A percentile compares a stretch with the other conserved stretches of the same genome.
Evolutionary conservation across 1,284 basidiomycete species (phyloP).

Genomic region (Marasmius tenuissimus): DNA sequence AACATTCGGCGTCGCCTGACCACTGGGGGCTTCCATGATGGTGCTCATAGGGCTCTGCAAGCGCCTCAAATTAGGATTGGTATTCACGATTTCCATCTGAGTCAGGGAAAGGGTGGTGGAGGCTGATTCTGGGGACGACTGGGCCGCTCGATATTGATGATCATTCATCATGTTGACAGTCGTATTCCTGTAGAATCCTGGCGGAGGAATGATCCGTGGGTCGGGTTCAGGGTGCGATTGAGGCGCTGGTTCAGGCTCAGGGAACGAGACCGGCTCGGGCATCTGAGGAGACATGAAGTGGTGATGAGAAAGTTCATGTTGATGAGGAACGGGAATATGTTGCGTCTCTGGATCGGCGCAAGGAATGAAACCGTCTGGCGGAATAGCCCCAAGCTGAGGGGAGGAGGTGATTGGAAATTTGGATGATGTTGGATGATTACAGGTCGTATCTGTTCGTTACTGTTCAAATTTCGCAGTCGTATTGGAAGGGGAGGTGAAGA

Average conservation of each 20-base stretch:
- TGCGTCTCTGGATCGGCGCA: neutral
- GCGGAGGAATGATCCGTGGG: conserved; percentile 9
- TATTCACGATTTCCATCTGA: conserved; percentile 11
- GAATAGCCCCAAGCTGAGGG: conserved; percentile 4
- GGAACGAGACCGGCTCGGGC: neutral
- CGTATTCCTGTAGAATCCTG: conserved; percentile 1
- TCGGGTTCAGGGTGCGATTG: conserved; percentile 3
- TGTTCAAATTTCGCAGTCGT: neutral
- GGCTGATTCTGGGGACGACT: conserved; percentile 10
- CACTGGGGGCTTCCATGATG: conserved; percentile 10
- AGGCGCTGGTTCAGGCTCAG: conserved; percentile 3
- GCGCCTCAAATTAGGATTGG: conserved; percentile 5
- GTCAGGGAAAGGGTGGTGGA: conserved; percentile 7
- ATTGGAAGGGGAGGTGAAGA: conserved; percentile 1
- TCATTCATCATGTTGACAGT: conserved; percentile 3
- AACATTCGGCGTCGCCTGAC: conserved; percentile 7
- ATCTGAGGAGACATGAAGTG: conserved; percentile 2
- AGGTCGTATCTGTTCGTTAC: conserved; percentile 7
- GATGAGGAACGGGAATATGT: conserved; percentile 7
- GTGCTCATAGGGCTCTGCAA: conserved; percentile 10
- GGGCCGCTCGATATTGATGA: neutral
- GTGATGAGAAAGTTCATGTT: conserved; percentile 8
- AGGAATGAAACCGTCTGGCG: conserved; percentile 13
- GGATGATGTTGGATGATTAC: conserved; percentile 9
- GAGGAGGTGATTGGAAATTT: conserved; percentile 1